phyloP scores from a whole-genome alignment of 164 flowering plant genomes.

The Dillenia turbinata region DNA sequence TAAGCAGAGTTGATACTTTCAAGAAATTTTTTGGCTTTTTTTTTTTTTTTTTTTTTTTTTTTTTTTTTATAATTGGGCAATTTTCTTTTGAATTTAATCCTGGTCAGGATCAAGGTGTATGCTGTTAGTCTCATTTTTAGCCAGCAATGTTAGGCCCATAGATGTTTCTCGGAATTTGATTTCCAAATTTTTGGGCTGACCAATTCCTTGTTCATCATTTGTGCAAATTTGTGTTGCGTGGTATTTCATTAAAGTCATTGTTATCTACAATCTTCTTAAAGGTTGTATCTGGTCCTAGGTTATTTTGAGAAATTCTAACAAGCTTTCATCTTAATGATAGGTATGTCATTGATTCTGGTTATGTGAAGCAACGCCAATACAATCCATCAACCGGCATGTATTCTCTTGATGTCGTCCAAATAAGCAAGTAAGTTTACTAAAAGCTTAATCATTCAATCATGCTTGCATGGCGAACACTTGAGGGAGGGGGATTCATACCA shows the following conservation, averaged over 20 bases:
- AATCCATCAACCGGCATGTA: slow-evolving; percentile 95
- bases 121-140: no score
- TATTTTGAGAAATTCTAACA: not conserved
- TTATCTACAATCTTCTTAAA: not conserved
- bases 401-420: slow-evolving; percentile 91
- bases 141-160: no score
- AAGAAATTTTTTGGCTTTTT: not conserved
- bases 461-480: no score
- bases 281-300: no score
- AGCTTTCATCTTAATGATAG: slow-evolving; percentile 27
- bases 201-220: no score
- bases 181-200: no score
- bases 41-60: not conserved
- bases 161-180: no score
- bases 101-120: no score
- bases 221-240: no score
- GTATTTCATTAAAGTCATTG: no score
- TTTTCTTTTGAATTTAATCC: not conserved
- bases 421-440: slow-evolving; percentile 49
- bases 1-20: slow-evolving; percentile 36
- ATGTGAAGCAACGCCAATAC: slow-evolving; percentile 94
- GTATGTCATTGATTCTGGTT: slow-evolving; percentile 96
- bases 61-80: not conserved
- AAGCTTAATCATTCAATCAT: no score
- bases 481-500: no score